Percentiles rank a stretch among this genome's conserved stretches.
Conservation (phyloP, 1,284 basidiomycete genomes). For the Prillingera fragicola region DNA sequence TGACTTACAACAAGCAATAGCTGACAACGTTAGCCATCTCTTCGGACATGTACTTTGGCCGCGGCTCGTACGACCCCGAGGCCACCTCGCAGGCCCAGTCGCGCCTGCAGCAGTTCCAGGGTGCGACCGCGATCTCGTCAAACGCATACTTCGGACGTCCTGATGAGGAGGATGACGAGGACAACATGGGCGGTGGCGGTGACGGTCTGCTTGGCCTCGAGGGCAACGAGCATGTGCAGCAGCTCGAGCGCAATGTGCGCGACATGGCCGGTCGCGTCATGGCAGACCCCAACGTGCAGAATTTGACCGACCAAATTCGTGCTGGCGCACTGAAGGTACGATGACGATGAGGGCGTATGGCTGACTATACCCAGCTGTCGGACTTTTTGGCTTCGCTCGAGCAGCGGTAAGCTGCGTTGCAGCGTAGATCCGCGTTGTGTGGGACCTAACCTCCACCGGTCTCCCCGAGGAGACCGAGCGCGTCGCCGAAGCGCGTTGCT, state of each 20-base stretch:
- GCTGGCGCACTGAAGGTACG: slow-evolving; percentile 77
- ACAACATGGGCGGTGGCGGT: slow-evolving; percentile 48
- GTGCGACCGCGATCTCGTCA: slow-evolving; percentile 89
- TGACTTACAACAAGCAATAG: too few species aligned
- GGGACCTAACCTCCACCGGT: too few species aligned
- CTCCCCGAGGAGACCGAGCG: too few species aligned
- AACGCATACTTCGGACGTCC: slow-evolving; percentile 92
- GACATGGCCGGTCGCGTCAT: slow-evolving; percentile 73
- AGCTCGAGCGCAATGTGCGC: slow-evolving; percentile 68
- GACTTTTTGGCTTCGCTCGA: slow-evolving; percentile 63
- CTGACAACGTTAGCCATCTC: slow-evolving; percentile 61
- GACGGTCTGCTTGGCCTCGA: slow-evolving; percentile 57
- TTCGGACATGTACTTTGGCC: slow-evolving; percentile 95
- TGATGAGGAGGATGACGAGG: slow-evolving; percentile 65
- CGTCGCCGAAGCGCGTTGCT: too few species aligned
- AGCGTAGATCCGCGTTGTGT: too few species aligned
- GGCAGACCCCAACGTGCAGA: slow-evolving; percentile 86
- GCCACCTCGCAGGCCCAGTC: slow-evolving; percentile 70
- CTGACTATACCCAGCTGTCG: slow-evolving; percentile 55
- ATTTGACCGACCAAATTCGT: slow-evolving; percentile 74
- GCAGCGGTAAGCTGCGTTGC: slow-evolving; percentile 4
- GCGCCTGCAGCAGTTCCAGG: slow-evolving; percentile 78
- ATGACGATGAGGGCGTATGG: neutral
- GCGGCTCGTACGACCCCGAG: slow-evolving; percentile 77
- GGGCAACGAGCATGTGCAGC: slow-evolving; percentile 59